phyloP scores from a whole-genome alignment of 1,139 yeast species.

The Sugiyamaella novakii region DNA sequence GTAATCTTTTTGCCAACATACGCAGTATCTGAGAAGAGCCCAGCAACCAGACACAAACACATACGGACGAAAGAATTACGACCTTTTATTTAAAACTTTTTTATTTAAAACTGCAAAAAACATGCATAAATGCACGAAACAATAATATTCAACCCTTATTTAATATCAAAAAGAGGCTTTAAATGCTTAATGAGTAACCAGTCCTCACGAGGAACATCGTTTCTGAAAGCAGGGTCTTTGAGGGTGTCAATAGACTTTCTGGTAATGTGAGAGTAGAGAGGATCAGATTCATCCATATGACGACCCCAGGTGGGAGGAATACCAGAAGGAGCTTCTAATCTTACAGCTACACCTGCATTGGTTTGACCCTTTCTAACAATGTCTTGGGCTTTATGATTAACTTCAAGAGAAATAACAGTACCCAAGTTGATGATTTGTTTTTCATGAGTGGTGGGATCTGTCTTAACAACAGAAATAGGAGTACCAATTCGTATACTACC shows the following conservation, averaged over 20 bases:
- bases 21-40: too few relatives aligned
- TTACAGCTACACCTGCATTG: conserved; percentile 97
- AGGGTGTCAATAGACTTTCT: conserved; percentile 94
- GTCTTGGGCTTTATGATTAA: conserved; percentile 83
- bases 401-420: conserved; percentile 85
- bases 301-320: conserved; percentile 97
- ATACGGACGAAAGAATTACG: too few relatives aligned
- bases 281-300: conserved; percentile 93
- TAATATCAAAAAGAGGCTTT: conserved; percentile 82
- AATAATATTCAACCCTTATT: conserved; percentile 49
- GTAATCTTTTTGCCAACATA: too few relatives aligned
- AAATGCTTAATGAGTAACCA: conserved; percentile 89
- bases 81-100: neutral
- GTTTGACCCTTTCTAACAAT: conserved; percentile 92
- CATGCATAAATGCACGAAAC: too few relatives aligned
- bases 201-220: conserved; percentile 88
- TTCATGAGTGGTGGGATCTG: conserved; percentile 80
- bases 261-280: conserved; percentile 80
- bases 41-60: too few relatives aligned
- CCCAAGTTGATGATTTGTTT: conserved; percentile 77
- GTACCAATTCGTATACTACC: conserved; percentile 91
- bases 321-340: conserved; percentile 89
- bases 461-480: conserved; percentile 92
- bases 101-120: neutral
- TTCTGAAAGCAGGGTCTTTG: conserved; percentile 97